These are phyloP conservation scores for Nasturtium officinale DNA, from an alignment of 345 rosid genomes.

Conservation along the genomic window DNA sequence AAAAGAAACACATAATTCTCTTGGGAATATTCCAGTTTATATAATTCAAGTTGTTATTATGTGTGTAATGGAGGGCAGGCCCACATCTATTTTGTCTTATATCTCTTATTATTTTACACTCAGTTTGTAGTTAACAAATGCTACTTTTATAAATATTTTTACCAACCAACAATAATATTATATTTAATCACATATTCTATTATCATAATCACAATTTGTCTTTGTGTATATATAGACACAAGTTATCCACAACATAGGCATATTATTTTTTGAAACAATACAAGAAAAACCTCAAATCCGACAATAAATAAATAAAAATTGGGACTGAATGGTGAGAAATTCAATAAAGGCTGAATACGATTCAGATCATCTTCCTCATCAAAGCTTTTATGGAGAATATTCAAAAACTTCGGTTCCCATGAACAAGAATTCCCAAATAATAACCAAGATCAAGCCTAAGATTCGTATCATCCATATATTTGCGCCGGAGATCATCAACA, in stretches of 20 bases:
- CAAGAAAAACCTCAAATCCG: constrained; percentile 20
- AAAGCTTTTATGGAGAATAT: constrained; percentile 30
- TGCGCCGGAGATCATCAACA: constrained; percentile 94
- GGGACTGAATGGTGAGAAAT: constrained; percentile 30
- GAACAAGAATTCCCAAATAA: constrained; percentile 54
- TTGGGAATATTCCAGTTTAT: constrained; percentile 20
- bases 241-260: constrained; percentile 31
- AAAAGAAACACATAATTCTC: constrained; percentile 30
- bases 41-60: constrained; percentile 6
- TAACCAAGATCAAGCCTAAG: constrained; percentile 72
- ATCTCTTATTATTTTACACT: constrained; percentile 19
- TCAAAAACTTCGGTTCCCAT: constrained; percentile 42
- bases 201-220: constrained; percentile 7
- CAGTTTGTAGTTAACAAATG: constrained; percentile 10
- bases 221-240: constrained; percentile 26
- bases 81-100: constrained; percentile 11
- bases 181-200: constrained; percentile 25
- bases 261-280: constrained; percentile 14
- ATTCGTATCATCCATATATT: constrained; percentile 81
- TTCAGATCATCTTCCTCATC: constrained; percentile 28
- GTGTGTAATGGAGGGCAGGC: constrained; percentile 37
- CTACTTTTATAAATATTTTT: constrained; percentile 1
- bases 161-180: constrained; percentile 26
- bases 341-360: constrained; percentile 33
- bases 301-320: background rate